These are phyloP conservation scores for Sergeia podlipaevii DNA, from an alignment of 208 protist species.

Conservation along the genomic window DNA sequence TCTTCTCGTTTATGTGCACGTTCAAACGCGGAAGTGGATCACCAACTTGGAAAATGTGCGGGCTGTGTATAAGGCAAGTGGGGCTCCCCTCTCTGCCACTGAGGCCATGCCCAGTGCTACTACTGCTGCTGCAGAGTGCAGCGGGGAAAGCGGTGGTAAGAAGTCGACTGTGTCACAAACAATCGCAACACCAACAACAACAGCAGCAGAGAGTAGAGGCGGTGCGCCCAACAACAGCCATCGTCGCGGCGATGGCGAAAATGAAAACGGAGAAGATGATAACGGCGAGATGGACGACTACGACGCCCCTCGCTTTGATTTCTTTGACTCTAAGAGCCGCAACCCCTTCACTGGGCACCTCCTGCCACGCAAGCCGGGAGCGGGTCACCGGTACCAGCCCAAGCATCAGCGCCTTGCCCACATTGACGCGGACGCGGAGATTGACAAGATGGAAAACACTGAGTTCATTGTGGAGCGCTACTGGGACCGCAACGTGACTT, in stretches of 20 bases:
- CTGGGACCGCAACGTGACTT: constrained; percentile 64
- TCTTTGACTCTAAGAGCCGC: constrained; percentile 10
- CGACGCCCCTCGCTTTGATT: constrained; percentile 25
- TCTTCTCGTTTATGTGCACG: constrained; percentile 40
- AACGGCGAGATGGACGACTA: constrained; percentile 35
- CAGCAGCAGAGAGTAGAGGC: no score
- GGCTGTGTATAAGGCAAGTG: no score
- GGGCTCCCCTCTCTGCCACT: neutral
- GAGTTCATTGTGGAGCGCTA: constrained; percentile 74
- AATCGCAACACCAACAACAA: no score
- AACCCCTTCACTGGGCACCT: constrained; percentile 48
- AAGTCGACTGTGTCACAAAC: no score
- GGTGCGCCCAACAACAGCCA: neutral
- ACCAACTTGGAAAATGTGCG: constrained; percentile 40
- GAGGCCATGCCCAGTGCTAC: neutral
- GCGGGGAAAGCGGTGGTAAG: constrained; percentile 1
- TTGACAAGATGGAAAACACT: constrained; percentile 38
- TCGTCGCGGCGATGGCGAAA: neutral
- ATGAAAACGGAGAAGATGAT: constrained; percentile 2
- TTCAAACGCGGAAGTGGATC: constrained; percentile 46
- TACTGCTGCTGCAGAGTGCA: neutral
- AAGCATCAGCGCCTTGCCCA: constrained; percentile 63
- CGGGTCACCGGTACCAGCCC: constrained; percentile 56
- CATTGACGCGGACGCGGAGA: constrained; percentile 50
- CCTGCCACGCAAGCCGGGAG: constrained; percentile 36